Conservation (phyloP, 495 filamentous ascomycete species). For the Penicillium coprophilum region DNA sequence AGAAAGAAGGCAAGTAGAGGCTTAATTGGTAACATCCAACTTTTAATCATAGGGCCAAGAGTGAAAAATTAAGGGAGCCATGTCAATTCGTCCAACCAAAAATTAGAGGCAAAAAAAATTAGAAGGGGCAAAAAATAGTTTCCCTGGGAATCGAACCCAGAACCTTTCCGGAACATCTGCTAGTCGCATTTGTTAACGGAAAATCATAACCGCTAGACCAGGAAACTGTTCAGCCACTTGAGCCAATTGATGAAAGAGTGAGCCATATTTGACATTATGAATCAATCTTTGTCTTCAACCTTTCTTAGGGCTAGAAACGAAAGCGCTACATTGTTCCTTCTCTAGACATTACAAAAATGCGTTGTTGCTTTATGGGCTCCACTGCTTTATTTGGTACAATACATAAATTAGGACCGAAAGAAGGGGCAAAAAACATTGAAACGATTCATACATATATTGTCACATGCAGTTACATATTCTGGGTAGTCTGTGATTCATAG, state of each 20-base stretch:
- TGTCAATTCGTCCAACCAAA: too few species aligned
- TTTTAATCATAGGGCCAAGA: too few species aligned
- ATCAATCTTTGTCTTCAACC: too few species aligned
- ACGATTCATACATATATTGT: not conserved
- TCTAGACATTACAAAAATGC: not conserved
- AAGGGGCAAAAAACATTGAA: not conserved
- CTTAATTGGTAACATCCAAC: too few species aligned
- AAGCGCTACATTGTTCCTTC: too few species aligned
- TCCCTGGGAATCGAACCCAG: slow-evolving; percentile 26
- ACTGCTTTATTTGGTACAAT: not conserved
- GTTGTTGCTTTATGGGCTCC: not conserved
- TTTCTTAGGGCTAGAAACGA: too few species aligned
- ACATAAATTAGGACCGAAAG: not conserved
- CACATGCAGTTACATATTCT: not conserved
- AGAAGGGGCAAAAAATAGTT: slow-evolving; percentile 20
- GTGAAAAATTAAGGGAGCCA: not conserved
- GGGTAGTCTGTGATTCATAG: not conserved
- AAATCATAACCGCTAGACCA: slow-evolving; percentile 19
- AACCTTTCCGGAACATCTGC: slow-evolving; percentile 22
- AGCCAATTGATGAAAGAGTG: not conserved
- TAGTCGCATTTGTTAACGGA: slow-evolving; percentile 13
- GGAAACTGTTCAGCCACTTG: slow-evolving; percentile 3
- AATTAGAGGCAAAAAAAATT: not conserved
- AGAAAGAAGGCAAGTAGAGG: too few species aligned
- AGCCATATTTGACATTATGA: not conserved